These are phyloP conservation scores for Apiotrichum siamense DNA, from an alignment of 1,284 basidiomycete species.

Conservation along the genomic window DNA sequence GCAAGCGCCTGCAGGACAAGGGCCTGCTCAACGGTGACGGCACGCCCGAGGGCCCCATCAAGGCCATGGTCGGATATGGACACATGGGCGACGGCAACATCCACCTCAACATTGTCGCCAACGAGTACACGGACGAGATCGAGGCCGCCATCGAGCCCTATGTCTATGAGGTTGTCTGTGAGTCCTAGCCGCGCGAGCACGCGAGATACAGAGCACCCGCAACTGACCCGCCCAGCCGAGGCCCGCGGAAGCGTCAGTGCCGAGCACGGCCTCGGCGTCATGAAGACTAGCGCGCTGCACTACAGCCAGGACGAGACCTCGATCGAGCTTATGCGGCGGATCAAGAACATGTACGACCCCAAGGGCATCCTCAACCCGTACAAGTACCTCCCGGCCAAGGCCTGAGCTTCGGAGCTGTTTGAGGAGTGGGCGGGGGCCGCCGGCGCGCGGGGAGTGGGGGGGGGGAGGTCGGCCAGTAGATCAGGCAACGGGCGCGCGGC, in stretches of 20 bases:
- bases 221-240: slow-evolving; percentile 24
- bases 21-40: slow-evolving; percentile 60
- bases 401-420: neutral
- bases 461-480: too few relatives aligned
- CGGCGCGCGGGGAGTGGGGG: too few relatives aligned
- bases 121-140: slow-evolving; percentile 73
- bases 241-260: slow-evolving; percentile 87
- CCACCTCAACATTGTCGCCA: slow-evolving; percentile 89
- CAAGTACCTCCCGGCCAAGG: slow-evolving; percentile 31
- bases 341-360: slow-evolving; percentile 89
- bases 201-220: too few relatives aligned
- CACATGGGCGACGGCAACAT: slow-evolving; percentile 97
- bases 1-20: slow-evolving; percentile 64
- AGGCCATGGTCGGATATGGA: slow-evolving; percentile 84
- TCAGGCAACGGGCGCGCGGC: too few relatives aligned
- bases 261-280: slow-evolving; percentile 86
- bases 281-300: slow-evolving; percentile 86
- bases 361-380: slow-evolving; percentile 70
- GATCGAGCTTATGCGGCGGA: slow-evolving; percentile 81
- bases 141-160: slow-evolving; percentile 88
- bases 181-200: slow-evolving; percentile 22
- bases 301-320: slow-evolving; percentile 79
- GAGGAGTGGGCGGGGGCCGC: neutral
- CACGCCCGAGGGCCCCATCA: slow-evolving; percentile 60
- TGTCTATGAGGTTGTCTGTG: slow-evolving; percentile 80